Base-by-base conservation (phyloP, 2,329 filamentous ascomycete genomes). In the Talaromyces sp. region DNA sequence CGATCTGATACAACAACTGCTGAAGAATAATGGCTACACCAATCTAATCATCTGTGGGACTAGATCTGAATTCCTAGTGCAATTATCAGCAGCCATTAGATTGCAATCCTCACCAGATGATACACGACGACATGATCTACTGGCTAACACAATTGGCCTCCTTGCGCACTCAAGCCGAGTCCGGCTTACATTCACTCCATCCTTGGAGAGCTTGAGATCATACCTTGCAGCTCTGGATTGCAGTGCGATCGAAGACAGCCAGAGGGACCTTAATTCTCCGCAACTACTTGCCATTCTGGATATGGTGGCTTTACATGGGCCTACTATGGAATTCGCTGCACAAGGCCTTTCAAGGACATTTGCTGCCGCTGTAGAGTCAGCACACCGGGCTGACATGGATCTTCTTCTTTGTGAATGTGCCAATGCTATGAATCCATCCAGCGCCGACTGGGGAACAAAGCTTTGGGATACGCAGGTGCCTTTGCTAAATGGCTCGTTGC, bases 131-230 rank as follows among this genome's bases (percentile, higher is more conserved):
- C 74, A 77, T 61, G 61, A 69, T 30, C 75, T 91, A 7, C 73
- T 90, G 6, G 75, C 79, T 14, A 82, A 86, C 24, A 86, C 88
- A 0, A 82, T 96, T 13, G 81, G 86, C 49, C 82, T 90, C 57
- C 78, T 92, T 24, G 83, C 86, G 42, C 80, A 82, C 3, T 87
- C 90, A 7, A 82, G 85, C 27, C 84, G 86, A 63, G 81, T 95
- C 57, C 84, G 83, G 49, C 71, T 92, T 8, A 75, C 84, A 32
- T 97, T 95, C 72, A 82, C 85, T 49, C 85, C 90, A 0, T 90
- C 88, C 2, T 81, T 94, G 49, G 85, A 88, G 19, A 86, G 89
- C 69, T 82, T 96, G 6, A 86, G 90, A 49, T 90, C 90, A 32
- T 90, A 87, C 64, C 79, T 97, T 16, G 79, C 87, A 37, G 79